phyloP scores from a whole-genome alignment of 352 stramenopile genomes.

The Phytophthora colocasiae region DNA sequence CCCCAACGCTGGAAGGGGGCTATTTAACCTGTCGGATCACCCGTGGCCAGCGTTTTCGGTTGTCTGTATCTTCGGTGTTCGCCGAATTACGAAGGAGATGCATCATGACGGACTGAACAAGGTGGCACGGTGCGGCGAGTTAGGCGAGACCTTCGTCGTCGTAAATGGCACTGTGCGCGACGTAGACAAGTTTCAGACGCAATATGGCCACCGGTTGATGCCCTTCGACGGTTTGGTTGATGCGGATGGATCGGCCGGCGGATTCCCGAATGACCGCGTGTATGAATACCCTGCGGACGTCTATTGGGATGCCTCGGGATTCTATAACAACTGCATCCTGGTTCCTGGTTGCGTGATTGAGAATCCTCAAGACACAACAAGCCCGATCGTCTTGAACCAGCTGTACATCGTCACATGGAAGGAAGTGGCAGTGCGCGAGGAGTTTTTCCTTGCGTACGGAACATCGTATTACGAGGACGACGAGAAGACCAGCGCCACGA shows the following conservation, averaged over 20 bases:
- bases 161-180: constrained; percentile 87
- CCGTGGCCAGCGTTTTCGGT: constrained; percentile 88
- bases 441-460: constrained; percentile 91
- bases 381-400: constrained; percentile 83
- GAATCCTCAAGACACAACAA: constrained; percentile 79
- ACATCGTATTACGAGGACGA: constrained; percentile 91
- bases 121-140: constrained; percentile 81
- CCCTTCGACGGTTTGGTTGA: constrained; percentile 87
- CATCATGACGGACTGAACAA: constrained; percentile 91
- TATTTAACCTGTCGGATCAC: constrained; percentile 87
- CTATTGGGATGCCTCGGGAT: constrained; percentile 89
- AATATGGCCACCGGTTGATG: constrained; percentile 85
- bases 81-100: constrained; percentile 87
- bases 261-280: constrained; percentile 88
- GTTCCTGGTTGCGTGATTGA: constrained; percentile 85
- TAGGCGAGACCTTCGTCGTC: constrained; percentile 89
- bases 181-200: constrained; percentile 89
- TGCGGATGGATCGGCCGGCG: constrained; percentile 81
- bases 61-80: constrained; percentile 89
- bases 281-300: constrained; percentile 88
- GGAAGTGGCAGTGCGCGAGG: constrained; percentile 79
- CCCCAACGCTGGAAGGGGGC: constrained; percentile 76
- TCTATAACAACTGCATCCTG: constrained; percentile 93
- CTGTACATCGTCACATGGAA: constrained; percentile 92
- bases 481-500: constrained; percentile 60